Evolutionary conservation across 106 monocot species (phyloP).

Genomic region (Chionographis japonica): DNA sequence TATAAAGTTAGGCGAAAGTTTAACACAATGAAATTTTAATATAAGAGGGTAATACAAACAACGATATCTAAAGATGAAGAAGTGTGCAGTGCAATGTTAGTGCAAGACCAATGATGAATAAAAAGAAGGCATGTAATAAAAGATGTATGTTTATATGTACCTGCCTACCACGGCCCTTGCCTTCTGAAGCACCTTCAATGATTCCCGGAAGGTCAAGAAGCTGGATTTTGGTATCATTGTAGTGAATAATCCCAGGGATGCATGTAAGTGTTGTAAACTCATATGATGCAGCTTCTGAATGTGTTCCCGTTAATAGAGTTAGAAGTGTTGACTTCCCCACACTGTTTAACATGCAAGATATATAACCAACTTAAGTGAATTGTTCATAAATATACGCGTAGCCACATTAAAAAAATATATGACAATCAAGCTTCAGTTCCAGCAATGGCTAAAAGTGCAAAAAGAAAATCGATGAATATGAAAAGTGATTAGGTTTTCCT

Average conservation of each 20-base stretch:
- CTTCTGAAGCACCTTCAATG: slow-evolving; percentile 99
- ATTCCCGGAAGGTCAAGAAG: slow-evolving; percentile 99
- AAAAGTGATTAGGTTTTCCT: too few relatives aligned
- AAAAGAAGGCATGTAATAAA: not conserved
- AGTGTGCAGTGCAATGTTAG: too few relatives aligned
- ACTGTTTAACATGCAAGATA: slow-evolving; percentile 28
- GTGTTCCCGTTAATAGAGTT: slow-evolving; percentile 92
- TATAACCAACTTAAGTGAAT: not conserved
- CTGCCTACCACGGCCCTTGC: slow-evolving; percentile 99
- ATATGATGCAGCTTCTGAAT: slow-evolving; percentile 98
- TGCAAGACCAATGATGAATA: too few relatives aligned
- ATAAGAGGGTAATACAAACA: too few relatives aligned
- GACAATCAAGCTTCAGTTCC: too few relatives aligned
- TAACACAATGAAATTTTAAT: too few relatives aligned
- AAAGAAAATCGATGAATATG: too few relatives aligned
- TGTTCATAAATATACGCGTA: not conserved
- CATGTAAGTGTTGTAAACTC: slow-evolving; percentile 98
- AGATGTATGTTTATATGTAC: slow-evolving; percentile 23
- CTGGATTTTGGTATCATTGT: slow-evolving; percentile 98
- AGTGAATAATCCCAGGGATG: slow-evolving; percentile 98
- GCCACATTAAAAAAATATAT: too few relatives aligned
- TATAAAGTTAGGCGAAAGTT: too few relatives aligned
- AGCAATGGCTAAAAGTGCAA: too few relatives aligned
- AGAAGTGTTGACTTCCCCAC: slow-evolving; percentile 98
- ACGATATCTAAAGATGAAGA: too few relatives aligned